Base-by-base conservation (phyloP, 169 alveolate species). In the Plasmodium billcollinsi region DNA sequence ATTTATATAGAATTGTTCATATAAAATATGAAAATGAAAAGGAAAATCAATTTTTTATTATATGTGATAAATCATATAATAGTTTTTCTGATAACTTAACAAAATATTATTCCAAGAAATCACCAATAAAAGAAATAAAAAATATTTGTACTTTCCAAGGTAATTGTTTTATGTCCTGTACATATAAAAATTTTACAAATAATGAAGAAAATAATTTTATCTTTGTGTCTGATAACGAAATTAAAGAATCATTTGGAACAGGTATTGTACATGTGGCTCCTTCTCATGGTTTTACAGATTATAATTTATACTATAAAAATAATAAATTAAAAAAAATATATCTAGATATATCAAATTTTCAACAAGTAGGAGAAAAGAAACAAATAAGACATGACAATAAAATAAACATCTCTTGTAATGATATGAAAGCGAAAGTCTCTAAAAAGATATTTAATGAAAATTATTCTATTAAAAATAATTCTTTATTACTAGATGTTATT, bases 231-330 rank as follows among this genome's bases (percentile, higher is more conserved):
- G 49, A 45, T 24, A 86, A 86, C 15, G 72, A 86, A 72, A 58
- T 86, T 12, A 21, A 72, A 5, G 92, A 86, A 26, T 26, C 50
- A 2, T 86, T 86, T 43, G 92, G 92, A 5, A 52, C 92, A 49
- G 92, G 92, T 6, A 86, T 86, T 62, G 92, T 86, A 14, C 92
- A 86, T 39, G 56, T 86, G 2, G 75, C 92, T 4, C 92, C 92
- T 12, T 49, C 92, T 3, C 92, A 86, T 7, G 92, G 92, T 11
- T 86, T 86, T 86, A 62, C 69, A 0, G 92, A 86, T 39, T 86
- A 59, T 24, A 73, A 72, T 24, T 18, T 59, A 14, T 86, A 86
- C 33, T 62, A 72, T 49, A 72, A 54, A 73, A 86, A 71, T 18
- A 72, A 86, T 71, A 18, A 67, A 20, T 26, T 71, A 6, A 47